Percentiles rank a stretch among this genome's conserved stretches.
Evolutionary conservation across 768 basidiomycete species (phyloP).

Genomic region (Tylopilus sp.): DNA sequence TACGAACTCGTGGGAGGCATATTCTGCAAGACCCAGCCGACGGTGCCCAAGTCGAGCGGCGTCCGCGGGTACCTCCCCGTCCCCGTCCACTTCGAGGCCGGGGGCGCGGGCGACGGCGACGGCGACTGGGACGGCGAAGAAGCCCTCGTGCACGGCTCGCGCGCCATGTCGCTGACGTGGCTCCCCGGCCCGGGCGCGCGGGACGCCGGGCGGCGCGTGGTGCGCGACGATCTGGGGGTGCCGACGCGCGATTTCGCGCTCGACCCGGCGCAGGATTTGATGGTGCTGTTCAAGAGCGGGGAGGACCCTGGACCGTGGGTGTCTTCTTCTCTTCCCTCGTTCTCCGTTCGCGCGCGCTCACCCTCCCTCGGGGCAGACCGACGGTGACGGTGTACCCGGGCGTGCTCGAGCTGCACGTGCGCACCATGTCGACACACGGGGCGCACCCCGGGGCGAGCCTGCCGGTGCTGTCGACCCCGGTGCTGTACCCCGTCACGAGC

Average conservation of each 20-base stretch:
- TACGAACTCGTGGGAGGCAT: conserved; percentile 63
- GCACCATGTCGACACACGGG: conserved; percentile 41
- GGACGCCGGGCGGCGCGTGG: conserved; percentile 12
- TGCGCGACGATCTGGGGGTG: conserved; percentile 38
- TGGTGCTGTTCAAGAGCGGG: conserved; percentile 39
- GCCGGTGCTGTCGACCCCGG: conserved; percentile 26
- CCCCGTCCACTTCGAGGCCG: too few species aligned
- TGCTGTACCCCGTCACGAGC: conserved; percentile 22
- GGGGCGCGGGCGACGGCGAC: too few species aligned
- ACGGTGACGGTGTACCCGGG: conserved; percentile 6
- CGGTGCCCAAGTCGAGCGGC: too few species aligned
- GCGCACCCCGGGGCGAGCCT: conserved; percentile 41
- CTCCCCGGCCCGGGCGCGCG: conserved; percentile 10
- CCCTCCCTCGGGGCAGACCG: conserved; percentile 3
- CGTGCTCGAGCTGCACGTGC: conserved; percentile 38
- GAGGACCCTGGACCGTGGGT: conserved; percentile 16
- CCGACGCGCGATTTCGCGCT: conserved; percentile 55
- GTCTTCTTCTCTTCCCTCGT: background rate
- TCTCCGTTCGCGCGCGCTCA: background rate
- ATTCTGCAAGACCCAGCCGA: conserved; percentile 44
- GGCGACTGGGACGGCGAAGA: background rate
- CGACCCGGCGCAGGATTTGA: conserved; percentile 62
- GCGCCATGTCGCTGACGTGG: conserved; percentile 20
- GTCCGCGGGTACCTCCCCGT: too few species aligned
- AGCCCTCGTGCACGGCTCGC: conserved; percentile 19